Evolutionary conservation across 23 red algal genomes (phyloP).

Genomic region (Gracilaria gracilis): DNA sequence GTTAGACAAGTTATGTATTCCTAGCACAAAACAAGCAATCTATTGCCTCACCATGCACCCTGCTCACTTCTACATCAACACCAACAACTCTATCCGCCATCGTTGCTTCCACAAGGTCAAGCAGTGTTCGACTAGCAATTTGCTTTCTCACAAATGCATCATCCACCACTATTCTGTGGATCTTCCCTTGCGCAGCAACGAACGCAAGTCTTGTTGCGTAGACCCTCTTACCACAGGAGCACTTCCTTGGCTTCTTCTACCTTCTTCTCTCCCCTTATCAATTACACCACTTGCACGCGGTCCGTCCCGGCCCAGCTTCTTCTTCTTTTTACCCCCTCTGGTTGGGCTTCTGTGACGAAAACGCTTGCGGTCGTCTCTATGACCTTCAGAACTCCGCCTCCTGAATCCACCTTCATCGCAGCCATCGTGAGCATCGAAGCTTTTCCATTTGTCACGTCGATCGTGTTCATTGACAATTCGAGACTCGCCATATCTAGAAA

Average conservation of each 20-base stretch:
- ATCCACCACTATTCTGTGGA: neutral
- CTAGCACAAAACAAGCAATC: neutral
- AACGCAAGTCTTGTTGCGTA: constrained; percentile 12
- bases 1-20: constrained; percentile 9
- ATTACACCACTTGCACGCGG: neutral
- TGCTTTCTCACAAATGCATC: neutral
- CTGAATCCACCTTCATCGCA: neutral
- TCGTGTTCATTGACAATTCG: neutral
- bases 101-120: neutral
- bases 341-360: neutral
- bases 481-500: neutral
- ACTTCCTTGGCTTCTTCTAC: neutral
- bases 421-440: neutral
- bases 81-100: neutral
- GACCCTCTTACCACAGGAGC: constrained; percentile 11
- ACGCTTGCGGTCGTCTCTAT: constrained; percentile 21
- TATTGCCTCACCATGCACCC: neutral
- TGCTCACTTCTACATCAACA: neutral
- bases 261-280: constrained; percentile 11
- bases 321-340: neutral
- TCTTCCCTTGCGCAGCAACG: neutral
- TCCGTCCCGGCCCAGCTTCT: neutral
- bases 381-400: neutral
- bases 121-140: no score
- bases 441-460: neutral